phyloP scores from a whole-genome alignment of 2,329 filamentous ascomycete species.

The Aspergillus bombycis region DNA sequence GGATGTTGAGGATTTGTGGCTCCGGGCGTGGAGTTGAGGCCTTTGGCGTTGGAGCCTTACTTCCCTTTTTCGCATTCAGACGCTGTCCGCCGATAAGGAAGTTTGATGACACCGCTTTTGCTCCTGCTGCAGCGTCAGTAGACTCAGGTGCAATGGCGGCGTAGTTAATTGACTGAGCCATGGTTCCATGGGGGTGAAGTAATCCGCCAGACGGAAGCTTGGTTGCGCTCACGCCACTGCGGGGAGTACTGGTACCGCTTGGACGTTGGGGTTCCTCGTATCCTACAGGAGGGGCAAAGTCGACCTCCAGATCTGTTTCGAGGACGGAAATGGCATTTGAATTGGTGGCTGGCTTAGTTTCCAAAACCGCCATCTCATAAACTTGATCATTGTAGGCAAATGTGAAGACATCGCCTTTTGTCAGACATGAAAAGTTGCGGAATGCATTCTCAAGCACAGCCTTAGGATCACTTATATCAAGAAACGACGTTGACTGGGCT shows the following conservation, averaged over 20 bases:
- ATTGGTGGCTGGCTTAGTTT: slow-evolving; percentile 83
- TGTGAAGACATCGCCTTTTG: slow-evolving; percentile 91
- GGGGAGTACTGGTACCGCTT: slow-evolving; percentile 86
- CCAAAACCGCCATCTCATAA: slow-evolving; percentile 90
- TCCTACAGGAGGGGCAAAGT: slow-evolving; percentile 91
- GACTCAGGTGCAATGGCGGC: slow-evolving; percentile 81
- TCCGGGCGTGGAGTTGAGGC: slow-evolving; percentile 72
- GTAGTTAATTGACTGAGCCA: slow-evolving; percentile 99
- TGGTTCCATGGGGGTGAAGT: slow-evolving; percentile 82
- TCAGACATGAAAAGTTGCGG: slow-evolving; percentile 91
- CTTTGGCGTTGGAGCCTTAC: slow-evolving; percentile 74
- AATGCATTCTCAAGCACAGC: slow-evolving; percentile 96
- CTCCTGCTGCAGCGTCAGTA: slow-evolving; percentile 64
- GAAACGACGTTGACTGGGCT: slow-evolving; percentile 88
- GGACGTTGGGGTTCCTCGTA: slow-evolving; percentile 82
- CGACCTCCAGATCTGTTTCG: slow-evolving; percentile 94
- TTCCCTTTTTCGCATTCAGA: slow-evolving; percentile 78
- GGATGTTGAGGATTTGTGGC: slow-evolving; percentile 52
- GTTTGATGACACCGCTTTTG: slow-evolving; percentile 69
- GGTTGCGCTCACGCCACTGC: slow-evolving; percentile 63
- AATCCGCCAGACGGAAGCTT: slow-evolving; percentile 69
- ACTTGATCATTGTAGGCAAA: slow-evolving; percentile 95
- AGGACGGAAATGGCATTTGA: slow-evolving; percentile 89
- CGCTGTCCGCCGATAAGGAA: slow-evolving; percentile 81
- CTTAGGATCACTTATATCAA: slow-evolving; percentile 96